Percentiles rank a stretch among this genome's conserved stretches.
These are phyloP conservation scores for Neophaeococcomyces aloes DNA, from an alignment of 2,329 filamentous ascomycete species.

Conservation along the genomic window DNA sequence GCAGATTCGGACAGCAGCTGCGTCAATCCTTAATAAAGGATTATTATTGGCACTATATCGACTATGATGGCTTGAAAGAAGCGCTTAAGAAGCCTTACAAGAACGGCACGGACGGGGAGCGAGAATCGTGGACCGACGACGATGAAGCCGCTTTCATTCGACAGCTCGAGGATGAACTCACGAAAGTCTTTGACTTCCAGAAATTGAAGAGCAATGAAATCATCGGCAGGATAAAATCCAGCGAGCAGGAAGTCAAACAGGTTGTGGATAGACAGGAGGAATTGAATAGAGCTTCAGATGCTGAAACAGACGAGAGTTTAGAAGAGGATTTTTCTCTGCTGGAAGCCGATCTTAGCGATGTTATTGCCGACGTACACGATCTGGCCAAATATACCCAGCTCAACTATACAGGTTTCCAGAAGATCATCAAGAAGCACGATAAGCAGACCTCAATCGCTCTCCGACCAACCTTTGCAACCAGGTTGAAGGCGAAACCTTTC, in stretches of 20 bases:
- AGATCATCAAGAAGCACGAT: slow-evolving; percentile 99
- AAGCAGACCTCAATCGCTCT: slow-evolving; percentile 93
- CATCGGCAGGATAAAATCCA: slow-evolving; percentile 73
- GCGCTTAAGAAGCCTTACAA: slow-evolving; percentile 68
- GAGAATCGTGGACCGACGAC: slow-evolving; percentile 73
- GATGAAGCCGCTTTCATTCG: slow-evolving; percentile 83
- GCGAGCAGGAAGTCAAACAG: slow-evolving; percentile 79
- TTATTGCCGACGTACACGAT: slow-evolving; percentile 97
- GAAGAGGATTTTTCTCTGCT: slow-evolving; percentile 92
- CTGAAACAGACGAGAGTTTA: slow-evolving; percentile 30
- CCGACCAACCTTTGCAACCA: slow-evolving; percentile 87
- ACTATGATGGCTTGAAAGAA: slow-evolving; percentile 86
- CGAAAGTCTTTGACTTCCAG: slow-evolving; percentile 96
- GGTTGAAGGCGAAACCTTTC: slow-evolving; percentile 91
- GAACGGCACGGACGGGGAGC: slow-evolving; percentile 37
- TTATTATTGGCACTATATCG: slow-evolving; percentile 97
- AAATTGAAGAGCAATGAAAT: slow-evolving; percentile 97
- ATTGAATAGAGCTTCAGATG: slow-evolving; percentile 35
- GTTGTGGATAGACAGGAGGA: slow-evolving; percentile 65
- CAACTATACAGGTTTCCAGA: slow-evolving; percentile 98
- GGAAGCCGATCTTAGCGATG: slow-evolving; percentile 90
- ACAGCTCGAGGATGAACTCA: slow-evolving; percentile 79
- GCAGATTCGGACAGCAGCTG: slow-evolving; percentile 87
- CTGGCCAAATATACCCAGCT: slow-evolving; percentile 95
- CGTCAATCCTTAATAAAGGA: slow-evolving; percentile 92